Percentiles rank a stretch among this genome's conserved stretches.
These are phyloP conservation scores for Yamadazyma membranifaciens DNA, from an alignment of 1,139 yeast genomes.

Conservation along the genomic window DNA sequence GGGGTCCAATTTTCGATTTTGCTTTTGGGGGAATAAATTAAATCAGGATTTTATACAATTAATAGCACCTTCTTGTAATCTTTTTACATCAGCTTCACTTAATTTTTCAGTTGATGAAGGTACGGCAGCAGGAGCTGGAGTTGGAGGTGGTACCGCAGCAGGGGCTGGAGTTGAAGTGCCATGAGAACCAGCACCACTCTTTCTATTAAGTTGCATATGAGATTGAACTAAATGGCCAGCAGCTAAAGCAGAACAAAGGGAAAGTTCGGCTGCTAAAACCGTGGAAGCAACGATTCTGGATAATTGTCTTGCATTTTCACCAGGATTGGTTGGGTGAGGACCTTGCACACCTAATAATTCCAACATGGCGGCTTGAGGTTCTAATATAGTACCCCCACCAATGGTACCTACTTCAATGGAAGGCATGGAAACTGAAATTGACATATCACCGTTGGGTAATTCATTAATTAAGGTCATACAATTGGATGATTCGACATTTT, in stretches of 20 bases:
- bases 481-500: slow-evolving; percentile 94
- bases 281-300: slow-evolving; percentile 95
- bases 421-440: slow-evolving; percentile 96
- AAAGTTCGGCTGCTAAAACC: slow-evolving; percentile 94
- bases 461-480: slow-evolving; percentile 91
- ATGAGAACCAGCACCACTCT: slow-evolving; percentile 41
- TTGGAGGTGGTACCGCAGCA: slow-evolving; percentile 13
- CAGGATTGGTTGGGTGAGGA: slow-evolving; percentile 92
- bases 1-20: no score
- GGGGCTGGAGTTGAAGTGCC: slow-evolving; percentile 16
- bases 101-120: slow-evolving; percentile 10
- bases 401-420: slow-evolving; percentile 98
- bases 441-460: slow-evolving; percentile 67
- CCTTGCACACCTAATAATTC: slow-evolving; percentile 94
- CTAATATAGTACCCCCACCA: slow-evolving; percentile 98
- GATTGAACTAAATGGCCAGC: slow-evolving; percentile 98
- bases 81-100: slow-evolving; percentile 25
- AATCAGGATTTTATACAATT: slow-evolving; percentile 59
- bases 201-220: slow-evolving; percentile 95
- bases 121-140: slow-evolving; percentile 13
- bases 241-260: slow-evolving; percentile 91
- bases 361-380: slow-evolving; percentile 95
- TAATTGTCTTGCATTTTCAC: slow-evolving; percentile 90
- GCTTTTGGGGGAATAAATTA: neutral
- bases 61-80: slow-evolving; percentile 68